Evolutionary conservation across 768 basidiomycete genomes (phyloP).

Genomic region (Calocera cornea): DNA sequence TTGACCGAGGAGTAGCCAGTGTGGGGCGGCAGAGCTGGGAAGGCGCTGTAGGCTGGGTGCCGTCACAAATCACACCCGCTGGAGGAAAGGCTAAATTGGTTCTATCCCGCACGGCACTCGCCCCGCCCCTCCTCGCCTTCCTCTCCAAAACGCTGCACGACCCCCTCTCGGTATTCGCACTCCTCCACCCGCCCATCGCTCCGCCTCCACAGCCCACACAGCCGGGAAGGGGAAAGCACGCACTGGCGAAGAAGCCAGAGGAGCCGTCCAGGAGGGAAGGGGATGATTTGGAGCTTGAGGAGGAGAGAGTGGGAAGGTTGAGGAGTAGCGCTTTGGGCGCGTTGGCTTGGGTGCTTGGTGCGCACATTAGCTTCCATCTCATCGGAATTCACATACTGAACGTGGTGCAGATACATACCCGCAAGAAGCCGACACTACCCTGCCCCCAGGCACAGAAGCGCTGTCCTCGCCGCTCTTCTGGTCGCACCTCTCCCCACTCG

Average conservation of each 20-base stretch:
- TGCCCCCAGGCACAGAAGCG: constrained; percentile 7
- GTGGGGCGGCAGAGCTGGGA: constrained; percentile 45
- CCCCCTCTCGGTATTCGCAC: constrained; percentile 42
- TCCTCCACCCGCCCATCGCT: constrained; percentile 45
- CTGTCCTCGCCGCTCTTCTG: constrained; percentile 43
- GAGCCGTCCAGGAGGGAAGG: constrained; percentile 23
- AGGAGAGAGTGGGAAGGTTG: constrained; percentile 56
- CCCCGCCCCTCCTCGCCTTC: constrained; percentile 35
- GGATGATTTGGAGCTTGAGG: constrained; percentile 51
- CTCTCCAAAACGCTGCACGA: constrained; percentile 43
- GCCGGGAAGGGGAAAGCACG: not conserved
- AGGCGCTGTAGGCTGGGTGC: constrained; percentile 20
- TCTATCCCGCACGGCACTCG: not conserved
- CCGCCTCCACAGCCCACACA: not conserved
- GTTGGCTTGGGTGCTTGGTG: constrained; percentile 50
- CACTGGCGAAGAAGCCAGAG: constrained; percentile 1
- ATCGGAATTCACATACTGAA: not conserved
- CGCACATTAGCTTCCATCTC: constrained; percentile 14
- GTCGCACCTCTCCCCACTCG: constrained; percentile 40
- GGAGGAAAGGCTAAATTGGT: not conserved
- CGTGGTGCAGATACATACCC: not conserved
- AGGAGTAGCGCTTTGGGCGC: constrained; percentile 56
- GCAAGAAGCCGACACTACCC: not conserved
- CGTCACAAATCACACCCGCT: constrained; percentile 7
- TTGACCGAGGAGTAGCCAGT: constrained; percentile 47